Evolutionary conservation across 2,329 filamentous ascomycete species (phyloP).

Genomic region (Nannizzia gypsea): DNA sequence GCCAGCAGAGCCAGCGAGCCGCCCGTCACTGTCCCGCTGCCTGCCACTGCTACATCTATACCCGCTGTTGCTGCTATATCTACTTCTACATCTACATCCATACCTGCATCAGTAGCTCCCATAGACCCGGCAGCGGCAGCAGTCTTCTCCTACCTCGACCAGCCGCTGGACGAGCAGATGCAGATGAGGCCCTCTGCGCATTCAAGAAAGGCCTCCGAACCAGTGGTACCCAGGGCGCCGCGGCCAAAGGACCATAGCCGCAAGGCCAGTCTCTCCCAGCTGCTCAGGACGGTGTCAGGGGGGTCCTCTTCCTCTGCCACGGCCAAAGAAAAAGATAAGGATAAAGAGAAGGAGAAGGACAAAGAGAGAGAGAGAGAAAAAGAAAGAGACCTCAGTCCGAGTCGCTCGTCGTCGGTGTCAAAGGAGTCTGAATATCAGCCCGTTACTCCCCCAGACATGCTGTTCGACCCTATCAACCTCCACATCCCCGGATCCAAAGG

Average conservation of each 20-base stretch:
- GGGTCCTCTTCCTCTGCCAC: constrained; percentile 15
- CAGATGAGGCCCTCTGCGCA: not conserved
- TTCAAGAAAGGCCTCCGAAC: constrained; percentile 2
- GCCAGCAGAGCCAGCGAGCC: constrained; percentile 4
- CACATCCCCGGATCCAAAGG: constrained; percentile 13
- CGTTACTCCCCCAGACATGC: constrained; percentile 19
- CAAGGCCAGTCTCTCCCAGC: constrained; percentile 16
- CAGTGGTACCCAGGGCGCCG: not conserved
- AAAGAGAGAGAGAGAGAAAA: not conserved
- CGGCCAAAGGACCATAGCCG: constrained; percentile 10
- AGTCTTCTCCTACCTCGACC: constrained; percentile 3
- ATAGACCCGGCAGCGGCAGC: not conserved
- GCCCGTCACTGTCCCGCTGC: not conserved
- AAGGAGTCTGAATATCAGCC: constrained; percentile 22
- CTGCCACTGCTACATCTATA: not conserved
- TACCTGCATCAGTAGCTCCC: too few species aligned
- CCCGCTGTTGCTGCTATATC: too few species aligned
- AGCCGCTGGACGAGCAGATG: not conserved
- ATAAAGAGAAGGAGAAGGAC: too few species aligned
- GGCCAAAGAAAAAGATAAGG: not conserved
- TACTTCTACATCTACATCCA: too few species aligned
- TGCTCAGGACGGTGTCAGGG: constrained; percentile 25
- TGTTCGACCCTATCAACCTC: constrained; percentile 18
- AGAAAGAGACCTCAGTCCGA: constrained; percentile 20
- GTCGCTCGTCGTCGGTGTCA: constrained; percentile 24